These are phyloP conservation scores for Pulveroboletus ravenelii DNA, from an alignment of 768 basidiomycete species.

Conservation along the genomic window DNA sequence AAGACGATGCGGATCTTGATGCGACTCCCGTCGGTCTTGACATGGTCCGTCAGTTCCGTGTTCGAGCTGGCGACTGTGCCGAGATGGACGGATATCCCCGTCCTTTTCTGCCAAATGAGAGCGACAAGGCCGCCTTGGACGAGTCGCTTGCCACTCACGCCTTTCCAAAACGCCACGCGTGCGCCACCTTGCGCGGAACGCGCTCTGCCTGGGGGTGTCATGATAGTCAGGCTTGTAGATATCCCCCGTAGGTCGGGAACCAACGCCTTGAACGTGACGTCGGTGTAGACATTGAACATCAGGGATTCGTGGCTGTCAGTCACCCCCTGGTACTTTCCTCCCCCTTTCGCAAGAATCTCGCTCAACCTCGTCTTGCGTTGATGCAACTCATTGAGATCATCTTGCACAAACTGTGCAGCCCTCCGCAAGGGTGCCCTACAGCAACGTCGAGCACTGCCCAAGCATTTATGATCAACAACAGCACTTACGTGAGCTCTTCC, in stretches of 20 bases:
- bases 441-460: neutral
- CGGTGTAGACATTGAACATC: constrained; percentile 62
- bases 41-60: constrained; percentile 44
- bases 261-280: constrained; percentile 43
- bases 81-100: constrained; percentile 43
- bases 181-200: constrained; percentile 34
- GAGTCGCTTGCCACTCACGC: constrained; percentile 53
- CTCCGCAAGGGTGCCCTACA: constrained; percentile 49
- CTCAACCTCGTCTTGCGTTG: constrained; percentile 36
- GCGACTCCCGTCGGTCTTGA: constrained; percentile 28
- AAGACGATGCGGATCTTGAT: constrained; percentile 53
- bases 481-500: constrained; percentile 61
- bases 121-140: constrained; percentile 61
- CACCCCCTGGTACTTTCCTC: constrained; percentile 54
- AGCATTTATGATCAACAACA: neutral
- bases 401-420: constrained; percentile 44
- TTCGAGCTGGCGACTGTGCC: constrained; percentile 45
- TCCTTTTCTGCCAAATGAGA: constrained; percentile 43
- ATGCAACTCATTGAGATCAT: constrained; percentile 35
- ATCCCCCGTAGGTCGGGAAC: constrained; percentile 51
- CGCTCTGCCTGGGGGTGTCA: constrained; percentile 54
- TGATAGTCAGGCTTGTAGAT: constrained; percentile 41
- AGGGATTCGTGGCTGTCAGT: constrained; percentile 41
- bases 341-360: constrained; percentile 44
- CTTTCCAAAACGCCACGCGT: constrained; percentile 59